Evolutionary conservation across 371 early-diverging fungal genomes (phyloP).

Genomic region (Rhizomucor pusillus): DNA sequence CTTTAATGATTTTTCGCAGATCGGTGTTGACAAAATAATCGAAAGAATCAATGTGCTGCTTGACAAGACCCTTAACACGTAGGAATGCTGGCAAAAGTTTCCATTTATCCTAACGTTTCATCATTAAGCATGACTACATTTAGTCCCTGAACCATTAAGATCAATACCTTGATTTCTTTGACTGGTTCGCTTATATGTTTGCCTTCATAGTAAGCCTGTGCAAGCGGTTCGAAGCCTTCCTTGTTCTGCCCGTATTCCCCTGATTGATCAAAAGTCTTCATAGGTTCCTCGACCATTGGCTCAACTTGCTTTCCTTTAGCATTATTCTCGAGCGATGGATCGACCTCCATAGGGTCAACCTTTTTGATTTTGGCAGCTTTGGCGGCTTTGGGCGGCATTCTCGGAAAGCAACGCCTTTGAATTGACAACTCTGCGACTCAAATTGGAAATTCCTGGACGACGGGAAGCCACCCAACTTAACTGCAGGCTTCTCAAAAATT

Average conservation of each 20-base stretch:
- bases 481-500: neutral
- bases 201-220: slow-evolving; percentile 42
- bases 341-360: neutral
- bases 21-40: slow-evolving; percentile 98
- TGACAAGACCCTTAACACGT: slow-evolving; percentile 97
- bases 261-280: too few species aligned
- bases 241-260: slow-evolving; percentile 2
- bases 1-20: slow-evolving; percentile 92
- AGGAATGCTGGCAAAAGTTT: slow-evolving; percentile 97
- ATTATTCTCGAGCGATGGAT: neutral
- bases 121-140: neutral
- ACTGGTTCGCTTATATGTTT: slow-evolving; percentile 47
- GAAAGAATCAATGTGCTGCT: slow-evolving; percentile 99
- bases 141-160: neutral
- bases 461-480: neutral
- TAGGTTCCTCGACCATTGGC: neutral
- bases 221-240: slow-evolving; percentile 40
- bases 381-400: neutral
- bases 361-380: neutral
- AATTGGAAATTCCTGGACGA: neutral
- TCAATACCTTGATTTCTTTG: slow-evolving; percentile 47
- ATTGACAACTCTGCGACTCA: neutral
- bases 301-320: neutral
- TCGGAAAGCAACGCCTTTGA: neutral
- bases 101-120: slow-evolving; percentile 88